Evolutionary conservation across 1,284 basidiomycete genomes (phyloP).

Genomic region (Pseudozyma hubeiensis): DNA sequence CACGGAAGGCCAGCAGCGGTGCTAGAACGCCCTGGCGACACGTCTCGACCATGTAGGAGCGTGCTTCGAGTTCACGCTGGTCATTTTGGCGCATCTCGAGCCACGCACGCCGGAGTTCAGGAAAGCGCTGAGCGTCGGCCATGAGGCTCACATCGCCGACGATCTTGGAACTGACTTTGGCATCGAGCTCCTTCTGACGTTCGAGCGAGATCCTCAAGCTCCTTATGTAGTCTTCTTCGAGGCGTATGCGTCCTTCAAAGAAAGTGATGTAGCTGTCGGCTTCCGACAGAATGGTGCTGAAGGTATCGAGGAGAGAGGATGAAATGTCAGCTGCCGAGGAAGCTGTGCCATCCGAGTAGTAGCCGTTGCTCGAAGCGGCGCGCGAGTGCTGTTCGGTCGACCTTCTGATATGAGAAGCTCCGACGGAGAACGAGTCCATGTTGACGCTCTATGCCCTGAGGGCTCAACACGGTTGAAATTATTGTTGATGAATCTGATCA

Average conservation of each 20-base stretch:
- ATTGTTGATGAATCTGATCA: background rate
- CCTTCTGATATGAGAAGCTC: constrained; percentile 21
- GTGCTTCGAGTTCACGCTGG: constrained; percentile 56
- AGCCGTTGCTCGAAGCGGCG: constrained; percentile 41
- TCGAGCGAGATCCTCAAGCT: constrained; percentile 49
- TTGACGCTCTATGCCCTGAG: background rate
- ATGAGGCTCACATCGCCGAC: constrained; percentile 44
- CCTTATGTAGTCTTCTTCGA: constrained; percentile 64
- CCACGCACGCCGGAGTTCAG: constrained; percentile 52
- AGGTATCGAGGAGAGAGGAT: constrained; percentile 51
- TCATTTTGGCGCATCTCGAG: constrained; percentile 57
- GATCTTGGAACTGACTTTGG: constrained; percentile 56
- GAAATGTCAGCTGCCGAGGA: constrained; percentile 50
- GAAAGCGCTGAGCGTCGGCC: constrained; percentile 38
- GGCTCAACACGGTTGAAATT: too few relatives aligned
- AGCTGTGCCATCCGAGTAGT: constrained; percentile 27
- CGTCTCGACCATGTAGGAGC: constrained; percentile 54
- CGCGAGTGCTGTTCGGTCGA: constrained; percentile 34
- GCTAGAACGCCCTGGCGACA: constrained; percentile 50
- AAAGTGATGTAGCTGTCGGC: constrained; percentile 59
- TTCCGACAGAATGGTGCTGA: constrained; percentile 56
- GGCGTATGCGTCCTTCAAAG: constrained; percentile 58
- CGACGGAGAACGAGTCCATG: constrained; percentile 29
- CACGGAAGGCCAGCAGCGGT: constrained; percentile 61
- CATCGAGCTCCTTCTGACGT: constrained; percentile 59